These are phyloP conservation scores for Pyricularia grisea DNA, from an alignment of 2,329 filamentous ascomycete species.

Conservation along the genomic window DNA sequence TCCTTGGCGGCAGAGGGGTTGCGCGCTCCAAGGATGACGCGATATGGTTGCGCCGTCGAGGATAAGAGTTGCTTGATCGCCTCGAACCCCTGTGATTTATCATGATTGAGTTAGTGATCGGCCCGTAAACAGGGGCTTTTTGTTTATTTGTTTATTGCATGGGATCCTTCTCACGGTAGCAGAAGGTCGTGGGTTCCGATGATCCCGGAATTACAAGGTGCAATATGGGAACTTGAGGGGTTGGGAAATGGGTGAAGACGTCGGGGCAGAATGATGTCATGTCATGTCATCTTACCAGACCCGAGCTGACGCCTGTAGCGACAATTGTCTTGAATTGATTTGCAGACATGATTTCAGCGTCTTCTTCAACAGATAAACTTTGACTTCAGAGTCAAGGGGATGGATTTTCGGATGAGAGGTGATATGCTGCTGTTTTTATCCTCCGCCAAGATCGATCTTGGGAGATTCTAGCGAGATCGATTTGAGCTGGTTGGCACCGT, in stretches of 20 bases:
- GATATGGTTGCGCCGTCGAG: constrained; percentile 3
- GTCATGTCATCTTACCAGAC: constrained; percentile 1
- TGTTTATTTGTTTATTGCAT: not conserved
- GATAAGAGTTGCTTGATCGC: constrained; percentile 18
- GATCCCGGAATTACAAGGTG: not conserved
- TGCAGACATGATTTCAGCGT: not conserved
- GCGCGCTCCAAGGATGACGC: constrained; percentile 7
- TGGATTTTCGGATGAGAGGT: not conserved
- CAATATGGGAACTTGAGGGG: not conserved
- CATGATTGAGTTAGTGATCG: not conserved
- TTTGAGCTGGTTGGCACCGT: no score
- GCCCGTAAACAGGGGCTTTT: not conserved
- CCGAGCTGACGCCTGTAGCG: constrained; percentile 6
- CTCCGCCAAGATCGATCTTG: no score
- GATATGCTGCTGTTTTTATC: no score
- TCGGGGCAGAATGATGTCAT: no score
- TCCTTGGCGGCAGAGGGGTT: constrained; percentile 1
- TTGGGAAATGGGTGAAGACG: no score
- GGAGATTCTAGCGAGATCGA: no score
- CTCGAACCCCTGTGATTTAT: constrained; percentile 6
- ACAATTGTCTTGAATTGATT: constrained; percentile 5
- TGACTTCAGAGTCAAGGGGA: not conserved
- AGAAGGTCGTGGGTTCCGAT: not conserved
- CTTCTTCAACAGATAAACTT: not conserved
- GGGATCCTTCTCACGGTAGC: not conserved